Evolutionary conservation across 2,329 filamentous ascomycete genomes (phyloP).

Genomic region (Akanthomyces dipterigenus): DNA sequence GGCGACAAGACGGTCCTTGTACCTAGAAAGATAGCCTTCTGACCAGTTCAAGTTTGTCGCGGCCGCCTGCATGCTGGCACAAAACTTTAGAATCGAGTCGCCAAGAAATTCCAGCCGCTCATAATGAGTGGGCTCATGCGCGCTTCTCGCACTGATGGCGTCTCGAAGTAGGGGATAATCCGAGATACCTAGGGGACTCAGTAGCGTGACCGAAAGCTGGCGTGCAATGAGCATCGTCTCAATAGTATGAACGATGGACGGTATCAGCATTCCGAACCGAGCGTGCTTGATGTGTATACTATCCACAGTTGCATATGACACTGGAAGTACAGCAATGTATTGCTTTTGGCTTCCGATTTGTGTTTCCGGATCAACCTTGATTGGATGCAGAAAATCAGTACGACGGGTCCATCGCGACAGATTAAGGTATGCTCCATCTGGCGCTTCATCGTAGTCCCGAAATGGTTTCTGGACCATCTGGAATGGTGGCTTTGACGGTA

Average conservation of each 20-base stretch:
- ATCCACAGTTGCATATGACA: slow-evolving; percentile 44
- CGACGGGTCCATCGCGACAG: slow-evolving; percentile 46
- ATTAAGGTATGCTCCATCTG: slow-evolving; percentile 43
- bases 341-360: slow-evolving; percentile 30
- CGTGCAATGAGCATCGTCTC: slow-evolving; percentile 58
- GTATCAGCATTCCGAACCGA: slow-evolving; percentile 57
- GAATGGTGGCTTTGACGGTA: slow-evolving; percentile 37
- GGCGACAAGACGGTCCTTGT: slow-evolving; percentile 64
- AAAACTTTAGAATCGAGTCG: slow-evolving; percentile 74
- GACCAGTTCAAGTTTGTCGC: slow-evolving; percentile 57
- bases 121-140: slow-evolving; percentile 60
- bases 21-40: slow-evolving; percentile 65
- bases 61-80: slow-evolving; percentile 58
- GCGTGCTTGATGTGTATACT: slow-evolving; percentile 35
- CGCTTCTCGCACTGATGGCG: slow-evolving; percentile 62
- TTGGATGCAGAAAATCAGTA: slow-evolving; percentile 51
- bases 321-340: slow-evolving; percentile 39
- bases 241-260: slow-evolving; percentile 64
- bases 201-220: slow-evolving; percentile 38
- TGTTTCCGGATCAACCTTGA: slow-evolving; percentile 12
- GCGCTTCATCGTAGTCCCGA: slow-evolving; percentile 30
- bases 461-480: slow-evolving; percentile 33
- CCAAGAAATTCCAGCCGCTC: slow-evolving; percentile 83
- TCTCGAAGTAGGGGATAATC: slow-evolving; percentile 52
- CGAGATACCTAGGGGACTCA: slow-evolving; percentile 40